Percentiles rank a stretch among this genome's conserved stretches.
phyloP scores from a whole-genome alignment of 805 yeast genomes.

The Lipomyces kockii region DNA sequence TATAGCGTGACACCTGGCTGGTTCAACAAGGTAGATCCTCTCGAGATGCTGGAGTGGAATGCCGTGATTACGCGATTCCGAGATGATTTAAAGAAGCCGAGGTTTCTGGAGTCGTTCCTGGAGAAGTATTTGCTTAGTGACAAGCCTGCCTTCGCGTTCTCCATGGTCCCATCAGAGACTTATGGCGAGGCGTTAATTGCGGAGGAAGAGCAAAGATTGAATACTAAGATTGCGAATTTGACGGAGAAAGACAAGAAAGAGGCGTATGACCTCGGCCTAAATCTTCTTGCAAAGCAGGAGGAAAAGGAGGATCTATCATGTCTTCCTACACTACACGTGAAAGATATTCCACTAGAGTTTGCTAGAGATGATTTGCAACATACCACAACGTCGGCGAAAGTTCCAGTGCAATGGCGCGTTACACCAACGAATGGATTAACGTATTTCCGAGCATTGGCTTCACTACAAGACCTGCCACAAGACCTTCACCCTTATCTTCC shows the following conservation, averaged over 20 bases:
- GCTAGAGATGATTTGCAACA: constrained; percentile 44
- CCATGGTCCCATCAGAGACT: constrained; percentile 70
- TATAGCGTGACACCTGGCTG: constrained; percentile 81
- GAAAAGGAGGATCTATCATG: constrained; percentile 73
- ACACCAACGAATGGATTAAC: constrained; percentile 81
- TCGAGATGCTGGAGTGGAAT: constrained; percentile 69
- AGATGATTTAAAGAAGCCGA: constrained; percentile 62
- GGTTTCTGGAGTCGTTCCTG: constrained; percentile 64
- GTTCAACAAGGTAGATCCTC: constrained; percentile 80
- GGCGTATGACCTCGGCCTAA: constrained; percentile 63
- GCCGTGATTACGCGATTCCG: constrained; percentile 63
- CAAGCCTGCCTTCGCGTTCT: constrained; percentile 68
- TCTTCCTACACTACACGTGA: constrained; percentile 74
- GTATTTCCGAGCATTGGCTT: constrained; percentile 71
- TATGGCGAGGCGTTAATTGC: constrained; percentile 56
- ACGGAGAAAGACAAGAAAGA: constrained; percentile 60
- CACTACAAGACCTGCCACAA: constrained; percentile 61
- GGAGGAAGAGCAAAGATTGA: constrained; percentile 63
- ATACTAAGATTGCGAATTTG: constrained; percentile 51
- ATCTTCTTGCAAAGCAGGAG: constrained; percentile 66
- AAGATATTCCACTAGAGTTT: constrained; percentile 70
- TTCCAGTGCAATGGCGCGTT: constrained; percentile 52
- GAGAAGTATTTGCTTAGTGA: constrained; percentile 54
- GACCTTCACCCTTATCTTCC: constrained; percentile 73
- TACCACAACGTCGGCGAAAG: constrained; percentile 45